Percentiles rank a stretch among this genome's conserved stretches.
These are phyloP conservation scores for Rhizopus stolonifer DNA, from an alignment of 371 early-diverging fungal species.

Conservation along the genomic window DNA sequence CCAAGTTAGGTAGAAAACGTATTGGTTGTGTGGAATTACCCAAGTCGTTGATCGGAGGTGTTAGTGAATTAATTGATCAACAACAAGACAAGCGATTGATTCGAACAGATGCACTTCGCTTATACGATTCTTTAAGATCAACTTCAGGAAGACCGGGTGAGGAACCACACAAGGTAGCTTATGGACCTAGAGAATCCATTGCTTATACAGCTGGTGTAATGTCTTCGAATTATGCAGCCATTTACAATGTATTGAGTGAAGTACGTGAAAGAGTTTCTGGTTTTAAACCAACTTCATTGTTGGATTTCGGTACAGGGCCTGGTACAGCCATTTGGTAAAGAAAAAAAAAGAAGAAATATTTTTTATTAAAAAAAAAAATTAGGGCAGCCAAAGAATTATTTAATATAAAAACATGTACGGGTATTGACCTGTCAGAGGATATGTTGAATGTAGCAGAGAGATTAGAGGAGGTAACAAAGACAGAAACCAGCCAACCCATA, in stretches of 20 bases:
- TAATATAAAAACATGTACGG: slow-evolving; percentile 53
- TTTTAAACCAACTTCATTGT: slow-evolving; percentile 59
- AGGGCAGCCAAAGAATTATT: slow-evolving; percentile 76
- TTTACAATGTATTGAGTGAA: slow-evolving; percentile 69
- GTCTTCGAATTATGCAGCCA: slow-evolving; percentile 68
- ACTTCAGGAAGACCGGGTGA: slow-evolving; percentile 43
- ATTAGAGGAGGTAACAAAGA: slow-evolving; percentile 23
- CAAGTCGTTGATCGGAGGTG: slow-evolving; percentile 46
- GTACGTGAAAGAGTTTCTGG: slow-evolving; percentile 56
- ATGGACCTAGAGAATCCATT: slow-evolving; percentile 68
- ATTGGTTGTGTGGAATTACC: slow-evolving; percentile 70
- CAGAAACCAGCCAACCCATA: slow-evolving; percentile 23
- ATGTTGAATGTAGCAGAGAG: slow-evolving; percentile 75
- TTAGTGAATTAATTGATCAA: slow-evolving; percentile 44
- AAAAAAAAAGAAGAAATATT: background rate
- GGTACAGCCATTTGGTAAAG: slow-evolving; percentile 80
- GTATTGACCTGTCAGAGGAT: slow-evolving; percentile 79
- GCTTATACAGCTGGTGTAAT: slow-evolving; percentile 78
- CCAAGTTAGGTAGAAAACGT: slow-evolving; percentile 70
- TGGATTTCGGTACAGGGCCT: slow-evolving; percentile 90
- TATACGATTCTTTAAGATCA: slow-evolving; percentile 71
- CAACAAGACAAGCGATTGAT: slow-evolving; percentile 57
- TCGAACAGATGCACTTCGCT: slow-evolving; percentile 64
- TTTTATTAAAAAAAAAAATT: background rate
- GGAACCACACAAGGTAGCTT: slow-evolving; percentile 70